These are phyloP conservation scores for Flammula alnicola DNA, from an alignment of 1,284 basidiomycete genomes.

Conservation along the genomic window DNA sequence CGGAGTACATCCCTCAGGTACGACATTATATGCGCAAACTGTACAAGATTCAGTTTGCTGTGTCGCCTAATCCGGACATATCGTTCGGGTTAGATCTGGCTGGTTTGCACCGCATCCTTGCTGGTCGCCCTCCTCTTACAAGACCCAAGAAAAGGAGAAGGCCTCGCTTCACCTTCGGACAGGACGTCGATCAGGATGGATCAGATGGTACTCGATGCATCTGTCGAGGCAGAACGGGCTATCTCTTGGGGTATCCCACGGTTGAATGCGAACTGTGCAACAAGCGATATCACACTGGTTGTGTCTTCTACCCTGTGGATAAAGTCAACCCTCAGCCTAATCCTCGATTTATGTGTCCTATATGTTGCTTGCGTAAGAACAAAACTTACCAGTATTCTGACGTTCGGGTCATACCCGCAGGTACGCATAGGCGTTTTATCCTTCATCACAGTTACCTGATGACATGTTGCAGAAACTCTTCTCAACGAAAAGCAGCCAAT, in stretches of 20 bases:
- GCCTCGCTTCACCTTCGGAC: conserved; percentile 75
- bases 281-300: conserved; percentile 72
- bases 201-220: conserved; percentile 78
- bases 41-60: conserved; percentile 81
- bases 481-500: conserved; percentile 36
- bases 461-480: conserved; percentile 22
- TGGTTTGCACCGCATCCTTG: conserved; percentile 77
- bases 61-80: conserved; percentile 75
- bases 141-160: conserved; percentile 66
- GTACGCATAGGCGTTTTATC: conserved; percentile 45
- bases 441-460: conserved; percentile 12
- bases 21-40: conserved; percentile 87
- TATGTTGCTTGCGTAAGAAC: conserved; percentile 76
- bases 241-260: conserved; percentile 59
- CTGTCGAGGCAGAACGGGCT: conserved; percentile 70
- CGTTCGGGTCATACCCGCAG: conserved; percentile 67
- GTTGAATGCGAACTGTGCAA: conserved; percentile 71
- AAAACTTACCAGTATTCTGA: conserved; percentile 72
- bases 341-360: conserved; percentile 63
- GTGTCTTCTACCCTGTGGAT: conserved; percentile 66
- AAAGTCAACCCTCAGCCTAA: conserved; percentile 30
- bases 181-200: conserved; percentile 76
- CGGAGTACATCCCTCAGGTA: conserved; percentile 76
- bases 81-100: conserved; percentile 82
- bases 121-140: conserved; percentile 58